Evolutionary conservation across 257 asterid species (phyloP).

Genomic region (Solanum corneliomulleri): DNA sequence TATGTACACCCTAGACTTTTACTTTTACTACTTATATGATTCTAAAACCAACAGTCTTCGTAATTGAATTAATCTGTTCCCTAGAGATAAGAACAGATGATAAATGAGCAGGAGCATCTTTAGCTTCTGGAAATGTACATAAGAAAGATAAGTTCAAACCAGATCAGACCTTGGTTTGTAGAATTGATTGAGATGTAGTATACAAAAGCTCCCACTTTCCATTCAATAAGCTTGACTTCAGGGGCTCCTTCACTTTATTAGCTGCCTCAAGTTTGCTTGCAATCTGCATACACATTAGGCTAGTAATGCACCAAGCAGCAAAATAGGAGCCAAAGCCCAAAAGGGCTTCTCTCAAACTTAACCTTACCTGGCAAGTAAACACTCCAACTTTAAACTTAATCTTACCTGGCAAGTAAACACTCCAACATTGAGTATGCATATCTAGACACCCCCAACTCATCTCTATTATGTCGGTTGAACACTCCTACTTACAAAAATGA

Average conservation of each 20-base stretch:
- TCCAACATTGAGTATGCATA: too few relatives aligned
- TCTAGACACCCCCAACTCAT: too few relatives aligned
- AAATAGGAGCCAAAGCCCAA: neutral
- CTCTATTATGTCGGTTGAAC: too few relatives aligned
- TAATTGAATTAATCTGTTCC: neutral
- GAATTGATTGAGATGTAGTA: conserved; percentile 46
- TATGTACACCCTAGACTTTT: neutral
- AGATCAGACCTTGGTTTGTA: conserved; percentile 26
- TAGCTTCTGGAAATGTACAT: neutral
- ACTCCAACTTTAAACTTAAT: neutral
- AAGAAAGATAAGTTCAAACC: neutral
- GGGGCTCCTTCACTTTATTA: conserved; percentile 48
- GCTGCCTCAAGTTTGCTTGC: conserved; percentile 45
- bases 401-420: neutral
- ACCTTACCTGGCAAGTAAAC: neutral
- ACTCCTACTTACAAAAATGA: neutral
- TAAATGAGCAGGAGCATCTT: neutral
- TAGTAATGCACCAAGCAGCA: neutral
- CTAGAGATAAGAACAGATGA: neutral
- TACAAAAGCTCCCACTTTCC: conserved; percentile 73
- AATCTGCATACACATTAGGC: conserved; percentile 25
- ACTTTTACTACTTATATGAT: neutral
- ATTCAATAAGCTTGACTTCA: conserved; percentile 39
- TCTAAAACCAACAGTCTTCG: neutral
- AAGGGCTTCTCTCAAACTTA: neutral